Percentiles rank a stretch among this genome's conserved stretches.
phyloP scores from a whole-genome alignment of 2,329 filamentous ascomycete species.

The Aspergillus ruber region DNA sequence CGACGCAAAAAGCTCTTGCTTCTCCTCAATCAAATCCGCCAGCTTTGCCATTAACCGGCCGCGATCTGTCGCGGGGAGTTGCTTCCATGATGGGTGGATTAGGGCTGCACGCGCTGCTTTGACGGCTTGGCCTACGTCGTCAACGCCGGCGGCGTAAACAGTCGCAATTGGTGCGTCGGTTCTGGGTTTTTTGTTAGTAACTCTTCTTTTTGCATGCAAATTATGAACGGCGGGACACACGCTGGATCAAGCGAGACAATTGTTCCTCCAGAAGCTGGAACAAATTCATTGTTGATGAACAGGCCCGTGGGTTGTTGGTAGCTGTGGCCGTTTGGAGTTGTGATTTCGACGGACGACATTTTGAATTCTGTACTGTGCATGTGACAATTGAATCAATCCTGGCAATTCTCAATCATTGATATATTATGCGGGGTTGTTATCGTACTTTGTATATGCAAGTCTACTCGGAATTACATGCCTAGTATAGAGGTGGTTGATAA shows the following conservation, averaged over 20 bases:
- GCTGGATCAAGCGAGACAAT: constrained; percentile 64
- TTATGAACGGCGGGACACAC: constrained; percentile 12
- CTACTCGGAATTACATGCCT: no score
- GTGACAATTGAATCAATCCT: no score
- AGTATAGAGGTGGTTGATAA: no score
- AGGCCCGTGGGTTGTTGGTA: constrained; percentile 70
- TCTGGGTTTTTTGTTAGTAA: constrained; percentile 26
- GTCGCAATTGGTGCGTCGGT: constrained; percentile 63
- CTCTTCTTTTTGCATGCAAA: constrained; percentile 6
- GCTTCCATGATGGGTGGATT: constrained; percentile 30
- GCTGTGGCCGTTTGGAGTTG: constrained; percentile 66
- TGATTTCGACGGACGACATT: constrained; percentile 59
- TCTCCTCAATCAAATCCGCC: constrained; percentile 60
- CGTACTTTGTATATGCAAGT: no score
- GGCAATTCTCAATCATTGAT: no score
- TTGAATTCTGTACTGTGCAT: constrained; percentile 25
- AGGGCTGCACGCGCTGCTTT: constrained; percentile 29
- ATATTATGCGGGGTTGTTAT: no score
- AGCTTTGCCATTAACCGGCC: constrained; percentile 63
- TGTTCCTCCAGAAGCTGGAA: constrained; percentile 59
- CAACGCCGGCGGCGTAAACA: constrained; percentile 53
- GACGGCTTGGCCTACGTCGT: constrained; percentile 29
- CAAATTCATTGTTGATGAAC: constrained; percentile 78
- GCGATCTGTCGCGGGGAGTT: constrained; percentile 49
- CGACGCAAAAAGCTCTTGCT: constrained; percentile 57